Conservation (phyloP, 2,329 filamentous ascomycete genomes). For the Colletotrichum spaethianum region DNA sequence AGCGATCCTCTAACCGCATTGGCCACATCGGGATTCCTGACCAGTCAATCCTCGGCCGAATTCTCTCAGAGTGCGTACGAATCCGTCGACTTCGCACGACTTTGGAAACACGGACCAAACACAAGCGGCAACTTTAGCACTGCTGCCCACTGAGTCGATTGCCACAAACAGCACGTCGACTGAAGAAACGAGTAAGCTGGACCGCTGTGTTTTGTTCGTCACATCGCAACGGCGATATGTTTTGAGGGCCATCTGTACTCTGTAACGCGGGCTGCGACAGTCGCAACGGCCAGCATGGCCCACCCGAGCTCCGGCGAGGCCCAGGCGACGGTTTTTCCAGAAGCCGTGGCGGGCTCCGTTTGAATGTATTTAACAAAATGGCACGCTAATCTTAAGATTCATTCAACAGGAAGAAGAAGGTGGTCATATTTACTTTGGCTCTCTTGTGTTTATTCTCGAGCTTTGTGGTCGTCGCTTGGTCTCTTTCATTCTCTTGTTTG, state of each 20-base stretch:
- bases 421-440: background rate
- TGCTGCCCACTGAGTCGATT: background rate
- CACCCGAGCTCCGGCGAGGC: conserved; percentile 9
- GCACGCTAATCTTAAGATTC: background rate
- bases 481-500: background rate
- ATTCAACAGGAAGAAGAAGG: too few species aligned
- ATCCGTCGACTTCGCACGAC: background rate
- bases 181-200: background rate
- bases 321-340: background rate
- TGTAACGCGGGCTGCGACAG: conserved; percentile 20
- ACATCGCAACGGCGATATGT: background rate
- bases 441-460: background rate
- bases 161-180: background rate
- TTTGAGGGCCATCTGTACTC: conserved; percentile 12
- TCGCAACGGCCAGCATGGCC: background rate
- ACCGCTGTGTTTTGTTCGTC: background rate
- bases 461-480: background rate
- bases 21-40: background rate
- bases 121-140: background rate
- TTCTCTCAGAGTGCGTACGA: background rate
- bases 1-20: conserved; percentile 11
- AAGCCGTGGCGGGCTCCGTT: background rate
- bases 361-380: background rate
- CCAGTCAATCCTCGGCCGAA: background rate
- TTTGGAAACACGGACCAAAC: background rate